Conservation (phyloP, 345 rosid species). For the Citrus trifoliata region DNA sequence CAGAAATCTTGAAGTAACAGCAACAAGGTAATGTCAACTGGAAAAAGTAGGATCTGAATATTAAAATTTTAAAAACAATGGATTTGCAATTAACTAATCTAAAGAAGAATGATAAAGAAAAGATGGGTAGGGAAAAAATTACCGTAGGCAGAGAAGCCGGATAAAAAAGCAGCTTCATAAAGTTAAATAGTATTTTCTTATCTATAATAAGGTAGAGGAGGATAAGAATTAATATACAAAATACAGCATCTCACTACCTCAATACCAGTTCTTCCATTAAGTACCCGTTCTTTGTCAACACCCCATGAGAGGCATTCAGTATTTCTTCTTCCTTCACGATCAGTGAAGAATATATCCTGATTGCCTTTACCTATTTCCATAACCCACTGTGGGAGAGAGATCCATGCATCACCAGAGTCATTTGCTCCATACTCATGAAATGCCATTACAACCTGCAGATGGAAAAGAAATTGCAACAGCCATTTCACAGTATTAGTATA, state of each 20-base stretch:
- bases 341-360: slow-evolving; percentile 85
- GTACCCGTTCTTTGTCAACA: slow-evolving; percentile 81
- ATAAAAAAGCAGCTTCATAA: neutral
- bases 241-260: slow-evolving; percentile 47
- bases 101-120: neutral
- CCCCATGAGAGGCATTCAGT: slow-evolving; percentile 90
- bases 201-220: neutral
- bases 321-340: slow-evolving; percentile 81
- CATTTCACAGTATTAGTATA: slow-evolving; percentile 9
- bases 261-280: slow-evolving; percentile 86
- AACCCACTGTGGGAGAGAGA: slow-evolving; percentile 93
- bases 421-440: slow-evolving; percentile 84
- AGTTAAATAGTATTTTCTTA: neutral
- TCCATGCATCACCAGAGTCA: slow-evolving; percentile 45
- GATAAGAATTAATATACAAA: neutral
- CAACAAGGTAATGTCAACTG: neutral
- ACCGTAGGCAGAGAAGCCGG: neutral
- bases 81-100: neutral
- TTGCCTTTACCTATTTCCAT: slow-evolving; percentile 86
- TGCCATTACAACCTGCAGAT: slow-evolving; percentile 87
- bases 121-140: neutral
- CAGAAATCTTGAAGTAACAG: neutral
- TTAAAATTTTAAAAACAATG: neutral
- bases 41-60: neutral
- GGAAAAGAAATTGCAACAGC: slow-evolving; percentile 17